Base-by-base conservation (phyloP, 2,329 filamentous ascomycete genomes). In the Bipolaris zeicola region DNA sequence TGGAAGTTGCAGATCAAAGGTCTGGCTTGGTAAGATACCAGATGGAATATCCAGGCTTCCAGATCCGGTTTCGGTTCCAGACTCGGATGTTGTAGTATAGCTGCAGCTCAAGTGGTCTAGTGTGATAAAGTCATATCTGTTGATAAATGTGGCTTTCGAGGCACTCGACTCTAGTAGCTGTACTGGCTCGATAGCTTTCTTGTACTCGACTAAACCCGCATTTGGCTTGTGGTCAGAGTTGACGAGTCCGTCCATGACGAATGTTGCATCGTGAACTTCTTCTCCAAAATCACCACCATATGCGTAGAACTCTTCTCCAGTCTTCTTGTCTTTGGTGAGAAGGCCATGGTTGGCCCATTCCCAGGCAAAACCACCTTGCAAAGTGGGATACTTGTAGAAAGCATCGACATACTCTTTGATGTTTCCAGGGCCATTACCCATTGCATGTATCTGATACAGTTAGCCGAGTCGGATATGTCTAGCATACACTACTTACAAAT, bases 341-440 rank as follows among this genome's bases (percentile, higher is more conserved):
- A 80, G 70, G 13, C 78, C 78, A 42, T 80, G 78, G 33, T 80
- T 80, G 1, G 78, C 76, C 78, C 78, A 80, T 49, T 80, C 78
- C 78, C 78, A 80, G 0, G 78, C 72, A 66, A 78, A 77, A 0
- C 88, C 88, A 10, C 88, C 88, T 66, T 90, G 87, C 0, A 90
- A 80, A 2, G 82, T 81, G 0, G 82, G 82, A 57, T 89, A 78
- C 26, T 80, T 79, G 31, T 83, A 82, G 76, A 90, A 91, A 0
- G 82, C 80, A 38, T 86, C 79, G 46, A 88, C 80, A 57, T 91
- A 91, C 58, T 90, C 88, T 57, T 88, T 82, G 10, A 91, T 79
- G 33, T 83, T 84, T 1, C 89, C 89, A 0, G 89, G 89, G 0
- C 88, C 89, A 64, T 91, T 91, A 5, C 89, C 89, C 89, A 91